Conservation (phyloP, 2,329 filamentous ascomycete species). For the Hypoxylon sp. region DNA sequence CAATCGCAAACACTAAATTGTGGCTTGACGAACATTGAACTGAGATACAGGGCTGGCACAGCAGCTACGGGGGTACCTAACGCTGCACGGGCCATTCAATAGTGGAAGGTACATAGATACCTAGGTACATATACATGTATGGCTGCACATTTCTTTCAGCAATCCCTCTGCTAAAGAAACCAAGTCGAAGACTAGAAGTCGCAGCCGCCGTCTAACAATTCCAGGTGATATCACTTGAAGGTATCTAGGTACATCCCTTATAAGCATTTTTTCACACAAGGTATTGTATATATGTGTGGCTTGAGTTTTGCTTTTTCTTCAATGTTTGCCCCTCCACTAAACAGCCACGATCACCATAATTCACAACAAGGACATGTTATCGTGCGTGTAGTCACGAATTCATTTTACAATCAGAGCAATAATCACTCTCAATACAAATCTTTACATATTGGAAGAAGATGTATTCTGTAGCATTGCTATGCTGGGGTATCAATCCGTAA, state of each 20-base stretch:
- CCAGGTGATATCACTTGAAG: background rate
- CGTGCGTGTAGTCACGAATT: slow-evolving; percentile 5
- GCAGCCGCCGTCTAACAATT: background rate
- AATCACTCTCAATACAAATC: slow-evolving; percentile 2
- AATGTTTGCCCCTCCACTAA: background rate
- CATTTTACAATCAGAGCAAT: slow-evolving; percentile 6
- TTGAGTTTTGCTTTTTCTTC: background rate
- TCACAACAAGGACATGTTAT: background rate
- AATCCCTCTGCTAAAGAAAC: background rate
- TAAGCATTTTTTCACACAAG: background rate
- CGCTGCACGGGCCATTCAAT: background rate
- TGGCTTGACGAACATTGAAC: slow-evolving; percentile 11
- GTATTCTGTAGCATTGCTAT: slow-evolving; percentile 24
- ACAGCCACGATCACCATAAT: background rate
- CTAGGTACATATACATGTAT: background rate
- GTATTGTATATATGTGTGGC: background rate
- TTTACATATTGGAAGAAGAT: background rate
- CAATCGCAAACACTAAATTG: slow-evolving; percentile 21
- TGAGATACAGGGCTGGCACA: background rate
- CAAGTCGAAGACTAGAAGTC: background rate
- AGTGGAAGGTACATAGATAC: background rate
- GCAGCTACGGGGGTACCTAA: background rate
- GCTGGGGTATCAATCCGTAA: slow-evolving; percentile 24
- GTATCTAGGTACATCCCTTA: too few relatives aligned
- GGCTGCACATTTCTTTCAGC: too few relatives aligned